A percentile compares a stretch with the other conserved stretches of the same genome.
Conservation (phyloP, 2,329 filamentous ascomycete genomes). For the Fusarium sororula region DNA sequence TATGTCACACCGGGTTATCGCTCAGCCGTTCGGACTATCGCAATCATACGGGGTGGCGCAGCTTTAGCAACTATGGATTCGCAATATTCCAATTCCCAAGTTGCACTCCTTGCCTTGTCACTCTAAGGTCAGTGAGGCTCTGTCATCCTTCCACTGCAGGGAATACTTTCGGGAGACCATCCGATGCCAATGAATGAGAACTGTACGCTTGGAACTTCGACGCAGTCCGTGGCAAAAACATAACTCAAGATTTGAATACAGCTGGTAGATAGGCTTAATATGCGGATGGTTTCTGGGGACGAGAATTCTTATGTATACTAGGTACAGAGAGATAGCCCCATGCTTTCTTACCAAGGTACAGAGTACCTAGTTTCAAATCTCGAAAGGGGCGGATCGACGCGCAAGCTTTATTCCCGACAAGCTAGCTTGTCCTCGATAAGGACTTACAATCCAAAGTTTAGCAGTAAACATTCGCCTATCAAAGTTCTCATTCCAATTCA, state of each 20-base stretch:
- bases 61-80: background rate
- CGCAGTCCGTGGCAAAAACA: background rate
- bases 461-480: background rate
- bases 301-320: background rate
- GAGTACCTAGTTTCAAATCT: constrained; percentile 6
- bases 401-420: constrained; percentile 34
- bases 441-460: background rate
- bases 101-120: background rate
- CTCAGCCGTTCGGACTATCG: background rate
- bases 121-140: background rate
- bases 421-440: background rate
- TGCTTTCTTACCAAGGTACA: background rate
- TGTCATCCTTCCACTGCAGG: background rate
- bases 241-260: background rate
- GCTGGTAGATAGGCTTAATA: background rate
- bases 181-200: background rate
- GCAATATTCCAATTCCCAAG: background rate
- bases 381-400: constrained; percentile 15
- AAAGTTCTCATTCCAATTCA: constrained; percentile 1
- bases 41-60: background rate
- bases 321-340: background rate
- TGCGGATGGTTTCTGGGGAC: background rate
- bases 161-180: background rate
- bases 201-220: background rate
- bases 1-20: background rate